Percentiles rank a stretch among this genome's conserved stretches.
phyloP scores from a whole-genome alignment of 148 eudicot species.

The Nepenthes gracilis region DNA sequence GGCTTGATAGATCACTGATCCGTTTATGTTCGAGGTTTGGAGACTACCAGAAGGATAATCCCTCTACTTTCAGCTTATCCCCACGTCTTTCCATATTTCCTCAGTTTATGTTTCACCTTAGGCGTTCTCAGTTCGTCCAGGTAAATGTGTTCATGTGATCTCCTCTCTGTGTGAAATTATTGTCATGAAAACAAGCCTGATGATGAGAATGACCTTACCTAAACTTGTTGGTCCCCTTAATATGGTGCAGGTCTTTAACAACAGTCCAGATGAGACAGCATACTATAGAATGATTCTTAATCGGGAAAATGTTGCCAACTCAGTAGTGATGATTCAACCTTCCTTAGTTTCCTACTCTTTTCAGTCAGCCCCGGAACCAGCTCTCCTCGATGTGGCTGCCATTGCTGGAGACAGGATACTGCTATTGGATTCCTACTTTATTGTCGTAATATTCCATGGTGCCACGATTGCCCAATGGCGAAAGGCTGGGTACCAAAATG shows the following conservation, averaged over 20 bases:
- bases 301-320: constrained; percentile 89
- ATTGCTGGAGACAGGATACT: constrained; percentile 79
- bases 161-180: neutral
- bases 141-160: constrained; percentile 17
- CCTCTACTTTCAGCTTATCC: constrained; percentile 75
- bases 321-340: constrained; percentile 98
- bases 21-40: constrained; percentile 82
- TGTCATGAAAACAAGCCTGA: neutral
- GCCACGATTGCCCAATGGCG: constrained; percentile 91
- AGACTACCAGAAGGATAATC: constrained; percentile 77
- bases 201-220: neutral
- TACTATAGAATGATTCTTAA: constrained; percentile 89
- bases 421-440: constrained; percentile 82
- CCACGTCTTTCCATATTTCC: constrained; percentile 92
- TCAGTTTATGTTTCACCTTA: constrained; percentile 75
- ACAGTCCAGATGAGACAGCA: constrained; percentile 99
- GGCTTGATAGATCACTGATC: constrained; percentile 91
- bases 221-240: neutral
- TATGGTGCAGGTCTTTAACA: constrained; percentile 73
- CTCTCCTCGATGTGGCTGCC: constrained; percentile 81
- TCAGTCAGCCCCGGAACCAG: constrained; percentile 73
- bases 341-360: constrained; percentile 81
- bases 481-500: constrained; percentile 82
- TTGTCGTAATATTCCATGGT: constrained; percentile 90
- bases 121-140: constrained; percentile 97